phyloP scores from a whole-genome alignment of 768 basidiomycete genomes.

The Rhodotorula kratochvilovae region DNA sequence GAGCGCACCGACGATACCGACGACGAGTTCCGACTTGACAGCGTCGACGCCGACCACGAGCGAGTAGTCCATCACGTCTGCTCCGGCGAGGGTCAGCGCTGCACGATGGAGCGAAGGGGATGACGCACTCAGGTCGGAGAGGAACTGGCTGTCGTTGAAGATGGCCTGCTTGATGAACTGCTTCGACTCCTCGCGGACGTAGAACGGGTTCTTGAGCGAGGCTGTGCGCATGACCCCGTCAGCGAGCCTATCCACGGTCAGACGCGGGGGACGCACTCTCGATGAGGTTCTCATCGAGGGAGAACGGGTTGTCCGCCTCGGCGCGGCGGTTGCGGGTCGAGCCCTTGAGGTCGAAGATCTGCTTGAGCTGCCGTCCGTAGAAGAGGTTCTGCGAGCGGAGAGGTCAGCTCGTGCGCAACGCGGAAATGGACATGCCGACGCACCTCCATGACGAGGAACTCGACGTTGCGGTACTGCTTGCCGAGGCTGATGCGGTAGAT shows the following conservation, averaged over 20 bases:
- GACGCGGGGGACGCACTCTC: conserved; percentile 58
- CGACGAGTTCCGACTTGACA: conserved; percentile 78
- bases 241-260: not conserved
- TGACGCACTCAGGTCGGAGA: conserved; percentile 70
- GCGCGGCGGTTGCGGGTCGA: conserved; percentile 91
- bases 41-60: conserved; percentile 92
- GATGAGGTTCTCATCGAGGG: conserved; percentile 93
- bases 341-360: conserved; percentile 97
- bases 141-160: conserved; percentile 90
- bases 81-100: not conserved
- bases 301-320: conserved; percentile 75
- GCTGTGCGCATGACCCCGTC: conserved; percentile 51
- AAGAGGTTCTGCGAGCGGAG: conserved; percentile 63
- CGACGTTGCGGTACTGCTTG: conserved; percentile 78
- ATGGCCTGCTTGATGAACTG: conserved; percentile 83
- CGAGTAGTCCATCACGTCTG: conserved; percentile 70
- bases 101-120: accelerated
- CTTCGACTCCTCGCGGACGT: conserved; percentile 93
- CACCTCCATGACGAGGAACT: conserved; percentile 86
- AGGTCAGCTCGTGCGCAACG: not conserved
- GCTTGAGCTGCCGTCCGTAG: conserved; percentile 79
- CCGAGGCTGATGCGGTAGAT: conserved; percentile 89
- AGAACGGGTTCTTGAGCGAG: conserved; percentile 80
- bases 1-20: conserved; percentile 87
- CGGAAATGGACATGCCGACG: not conserved